These are phyloP conservation scores for Aspergillus alliaceus DNA, from an alignment of 2,329 filamentous ascomycete species.

Conservation along the genomic window DNA sequence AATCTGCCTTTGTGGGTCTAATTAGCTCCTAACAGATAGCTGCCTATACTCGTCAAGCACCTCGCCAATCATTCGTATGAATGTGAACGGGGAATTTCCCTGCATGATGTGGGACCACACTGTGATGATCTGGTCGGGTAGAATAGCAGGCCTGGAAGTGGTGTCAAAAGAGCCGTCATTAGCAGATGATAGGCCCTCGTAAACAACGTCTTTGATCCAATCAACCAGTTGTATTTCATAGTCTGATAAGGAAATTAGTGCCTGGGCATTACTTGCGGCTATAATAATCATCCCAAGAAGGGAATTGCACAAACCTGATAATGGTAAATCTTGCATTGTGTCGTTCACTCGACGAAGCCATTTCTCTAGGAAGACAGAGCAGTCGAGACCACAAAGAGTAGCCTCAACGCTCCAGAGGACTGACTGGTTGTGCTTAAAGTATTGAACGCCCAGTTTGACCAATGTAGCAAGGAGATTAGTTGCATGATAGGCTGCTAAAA, in stretches of 20 bases:
- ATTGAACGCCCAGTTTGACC: constrained; percentile 2
- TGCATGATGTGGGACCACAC: not conserved
- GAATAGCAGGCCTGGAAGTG: not conserved
- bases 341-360: not conserved
- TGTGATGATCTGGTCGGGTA: not conserved
- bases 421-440: constrained; percentile 1
- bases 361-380: constrained; percentile 1
- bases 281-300: not conserved
- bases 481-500: not conserved
- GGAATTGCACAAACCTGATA: not conserved
- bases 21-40: no score
- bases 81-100: not conserved
- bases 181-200: not conserved
- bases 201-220: not conserved
- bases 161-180: not conserved
- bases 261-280: not conserved
- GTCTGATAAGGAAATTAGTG: not conserved
- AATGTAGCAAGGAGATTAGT: not conserved
- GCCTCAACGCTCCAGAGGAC: constrained; percentile 1
- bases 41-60: no score
- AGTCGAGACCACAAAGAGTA: not conserved
- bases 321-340: not conserved
- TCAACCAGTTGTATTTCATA: not conserved
- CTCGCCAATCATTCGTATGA: no score
- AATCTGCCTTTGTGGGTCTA: no score